Evolutionary conservation across 169 alveolate species (phyloP), one percentile per base, ranked within the genome.

Genomic region (Plasmodium sp.): DNA sequence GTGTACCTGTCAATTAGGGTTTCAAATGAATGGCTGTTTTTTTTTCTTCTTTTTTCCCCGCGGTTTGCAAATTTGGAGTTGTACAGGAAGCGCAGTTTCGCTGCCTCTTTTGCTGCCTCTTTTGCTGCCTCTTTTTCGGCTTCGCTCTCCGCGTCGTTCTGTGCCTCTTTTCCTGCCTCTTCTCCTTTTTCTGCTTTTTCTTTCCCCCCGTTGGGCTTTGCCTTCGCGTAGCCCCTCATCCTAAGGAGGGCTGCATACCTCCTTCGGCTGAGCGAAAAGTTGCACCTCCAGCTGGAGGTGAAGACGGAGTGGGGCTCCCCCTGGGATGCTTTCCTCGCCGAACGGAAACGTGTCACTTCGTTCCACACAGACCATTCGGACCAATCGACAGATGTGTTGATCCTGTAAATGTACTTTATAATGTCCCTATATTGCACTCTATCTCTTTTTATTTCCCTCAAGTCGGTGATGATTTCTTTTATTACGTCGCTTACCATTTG

Each of bases 381-480:
- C 39, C 39, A 22, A 72, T 41, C 16, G 18, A 22, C 31, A 36
- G 33, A 72, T 14, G 34, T 85, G 54, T 85, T 85, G 22, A 85
- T 85, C 54, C 62, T 85, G 45, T 51, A 85, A 7, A 85, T 85
- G 33, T 85, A 85, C 43, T 75, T 85, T 16, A 85, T 85, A 85
- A 85, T 85, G 4, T 85, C 51, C 62, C 84, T 85, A 27, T 85
- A 85, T 75, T 85, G 74, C 7, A 85, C 48, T 85, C 67, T 85
- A 62, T 33, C 36, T 41, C 62, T 85, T 85, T 85, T 85, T n/a
- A 85, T 51, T n/a, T 2, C 18, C 6, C 12, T 85, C 56, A 85
- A 74, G 22, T 85, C 93, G 2, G 62, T 27, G 6, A 85, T 14
- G 1, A 85, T 18, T 85, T 85, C 93, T 48, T 31, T 85, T n/a